Percentiles rank a stretch among this genome's conserved stretches.
phyloP scores from a whole-genome alignment of 1,284 basidiomycete genomes.

The Irpex sp. region DNA sequence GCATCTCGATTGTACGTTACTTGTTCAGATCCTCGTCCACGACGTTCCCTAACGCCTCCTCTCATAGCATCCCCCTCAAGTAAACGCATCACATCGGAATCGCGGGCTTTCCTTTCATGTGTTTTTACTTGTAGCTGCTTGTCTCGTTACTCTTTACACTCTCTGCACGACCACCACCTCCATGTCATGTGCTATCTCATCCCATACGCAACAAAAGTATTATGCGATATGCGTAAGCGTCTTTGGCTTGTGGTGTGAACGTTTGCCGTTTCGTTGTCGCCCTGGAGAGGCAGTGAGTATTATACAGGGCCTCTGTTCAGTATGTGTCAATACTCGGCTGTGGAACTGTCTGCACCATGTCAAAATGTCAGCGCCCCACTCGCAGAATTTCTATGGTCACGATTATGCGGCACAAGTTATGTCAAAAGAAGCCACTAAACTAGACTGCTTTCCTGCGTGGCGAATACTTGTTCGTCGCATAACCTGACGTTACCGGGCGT shows the following conservation, averaged over 20 bases:
- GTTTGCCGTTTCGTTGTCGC: neutral
- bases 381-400: no score
- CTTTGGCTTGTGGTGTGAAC: neutral
- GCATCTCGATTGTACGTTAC: constrained; percentile 71
- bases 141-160: constrained; percentile 4
- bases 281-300: no score
- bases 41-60: constrained; percentile 6
- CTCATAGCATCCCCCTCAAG: constrained; percentile 71
- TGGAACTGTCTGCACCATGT: no score
- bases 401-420: no score
- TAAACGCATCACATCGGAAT: constrained; percentile 36
- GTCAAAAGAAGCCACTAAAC: no score
- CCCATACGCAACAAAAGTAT: constrained; percentile 24
- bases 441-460: no score
- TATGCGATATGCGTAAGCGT: constrained; percentile 27
- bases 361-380: no score
- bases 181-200: constrained; percentile 8
- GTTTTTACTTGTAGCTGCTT: constrained; percentile 15
- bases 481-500: no score
- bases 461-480: no score
- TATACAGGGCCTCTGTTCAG: no score
- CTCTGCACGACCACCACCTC: constrained; percentile 5
- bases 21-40: constrained; percentile 8
- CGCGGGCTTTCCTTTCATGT: constrained; percentile 27
- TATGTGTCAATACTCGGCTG: no score